Evolutionary conservation across 2,329 filamentous ascomycete genomes (phyloP).

Genomic region (Colletotrichum australisinense): DNA sequence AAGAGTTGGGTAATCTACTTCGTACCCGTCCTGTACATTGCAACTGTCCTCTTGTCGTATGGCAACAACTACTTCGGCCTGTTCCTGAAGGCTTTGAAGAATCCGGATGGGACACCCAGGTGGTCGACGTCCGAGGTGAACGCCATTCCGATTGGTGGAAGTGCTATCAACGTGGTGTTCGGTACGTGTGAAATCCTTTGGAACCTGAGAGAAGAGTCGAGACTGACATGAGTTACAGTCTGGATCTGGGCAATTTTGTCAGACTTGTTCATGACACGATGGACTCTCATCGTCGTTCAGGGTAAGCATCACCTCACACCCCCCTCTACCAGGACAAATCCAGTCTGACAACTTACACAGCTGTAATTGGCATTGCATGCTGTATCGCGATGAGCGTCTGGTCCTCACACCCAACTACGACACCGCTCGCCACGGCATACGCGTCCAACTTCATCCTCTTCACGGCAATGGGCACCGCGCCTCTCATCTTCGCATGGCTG

Average conservation of each 20-base stretch:
- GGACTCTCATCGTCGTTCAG: slow-evolving; percentile 61
- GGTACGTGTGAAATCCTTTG: slow-evolving; percentile 22
- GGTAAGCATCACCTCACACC: slow-evolving; percentile 38
- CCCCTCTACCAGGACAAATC: not conserved
- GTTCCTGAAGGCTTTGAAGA: slow-evolving; percentile 32
- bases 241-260: slow-evolving; percentile 66
- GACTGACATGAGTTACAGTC: slow-evolving; percentile 43
- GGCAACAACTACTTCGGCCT: slow-evolving; percentile 31
- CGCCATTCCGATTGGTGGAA: slow-evolving; percentile 29
- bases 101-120: slow-evolving; percentile 33
- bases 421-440: slow-evolving; percentile 59
- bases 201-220: not conserved
- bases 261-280: slow-evolving; percentile 59
- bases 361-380: slow-evolving; percentile 57
- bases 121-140: slow-evolving; percentile 31
- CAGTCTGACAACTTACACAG: slow-evolving; percentile 32
- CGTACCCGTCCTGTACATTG: slow-evolving; percentile 27
- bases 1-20: slow-evolving; percentile 34
- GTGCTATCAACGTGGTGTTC: slow-evolving; percentile 31
- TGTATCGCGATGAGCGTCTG: slow-evolving; percentile 65
- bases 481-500: slow-evolving; percentile 64
- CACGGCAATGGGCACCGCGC: slow-evolving; percentile 60
- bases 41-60: slow-evolving; percentile 27
- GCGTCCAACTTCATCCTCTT: slow-evolving; percentile 63
- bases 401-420: slow-evolving; percentile 56